phyloP scores from a whole-genome alignment of 352 stramenopile species.

The Thalassiosira sp. region DNA sequence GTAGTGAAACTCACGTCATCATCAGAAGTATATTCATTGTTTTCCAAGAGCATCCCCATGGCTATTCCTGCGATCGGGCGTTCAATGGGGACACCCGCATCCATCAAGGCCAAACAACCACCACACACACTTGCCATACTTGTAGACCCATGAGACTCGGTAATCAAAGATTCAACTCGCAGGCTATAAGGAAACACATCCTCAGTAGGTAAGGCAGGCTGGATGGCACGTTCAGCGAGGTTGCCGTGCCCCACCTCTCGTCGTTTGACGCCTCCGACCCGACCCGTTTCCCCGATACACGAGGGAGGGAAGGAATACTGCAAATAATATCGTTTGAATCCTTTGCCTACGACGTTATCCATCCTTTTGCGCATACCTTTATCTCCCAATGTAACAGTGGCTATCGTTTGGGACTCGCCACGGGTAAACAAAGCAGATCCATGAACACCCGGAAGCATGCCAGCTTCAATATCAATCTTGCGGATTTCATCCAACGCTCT shows the following conservation, averaged over 20 bases:
- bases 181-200: slow-evolving; percentile 94
- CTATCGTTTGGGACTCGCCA: slow-evolving; percentile 81
- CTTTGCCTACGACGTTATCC: slow-evolving; percentile 72
- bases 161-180: slow-evolving; percentile 93
- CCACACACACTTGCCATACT: slow-evolving; percentile 96
- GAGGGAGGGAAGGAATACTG: slow-evolving; percentile 98
- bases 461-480: slow-evolving; percentile 85
- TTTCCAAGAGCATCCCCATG: slow-evolving; percentile 85
- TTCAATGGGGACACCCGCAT: slow-evolving; percentile 93
- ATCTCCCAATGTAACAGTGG: slow-evolving; percentile 78
- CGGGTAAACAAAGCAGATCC: slow-evolving; percentile 71
- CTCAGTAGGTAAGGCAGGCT: slow-evolving; percentile 89
- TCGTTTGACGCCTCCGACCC: slow-evolving; percentile 81
- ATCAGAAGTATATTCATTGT: slow-evolving; percentile 56
- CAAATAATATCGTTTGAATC: slow-evolving; percentile 87
- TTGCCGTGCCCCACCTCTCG: slow-evolving; percentile 94
- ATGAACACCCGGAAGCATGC: slow-evolving; percentile 74
- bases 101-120: slow-evolving; percentile 92
- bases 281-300: slow-evolving; percentile 93
- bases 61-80: slow-evolving; percentile 92
- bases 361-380: slow-evolving; percentile 78
- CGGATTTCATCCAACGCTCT: slow-evolving; percentile 85
- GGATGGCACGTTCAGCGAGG: slow-evolving; percentile 92
- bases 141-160: slow-evolving; percentile 79
- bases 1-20: slow-evolving; percentile 54